Evolutionary conservation across 2,329 filamentous ascomycete genomes (phyloP), one percentile per base, ranked within the genome.

Genomic region (Xylariaceae sp.): DNA sequence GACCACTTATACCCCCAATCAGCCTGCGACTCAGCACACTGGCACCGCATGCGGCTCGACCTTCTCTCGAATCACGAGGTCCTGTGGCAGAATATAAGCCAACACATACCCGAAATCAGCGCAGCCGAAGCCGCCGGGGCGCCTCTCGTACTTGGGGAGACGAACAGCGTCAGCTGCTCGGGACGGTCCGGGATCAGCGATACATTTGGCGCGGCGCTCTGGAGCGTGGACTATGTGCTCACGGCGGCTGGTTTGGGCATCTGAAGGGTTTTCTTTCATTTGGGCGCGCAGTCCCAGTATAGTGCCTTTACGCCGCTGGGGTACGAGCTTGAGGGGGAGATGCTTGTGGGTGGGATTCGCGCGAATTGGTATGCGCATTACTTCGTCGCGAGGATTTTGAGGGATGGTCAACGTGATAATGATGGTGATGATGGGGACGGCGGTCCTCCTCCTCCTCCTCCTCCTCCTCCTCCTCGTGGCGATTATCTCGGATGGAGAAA

Each of bases 181-280:
- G 67, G 67, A 39, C 57, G 57, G 4, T 59, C 61, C 14, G 71
- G 73, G 10, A 64, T 74, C 37, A 64, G 63, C 35, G 71, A 74
- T 47, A 72, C 70, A 0, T 73, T 73, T 47, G 73, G 73, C 39
- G 71, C 72, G 6, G 73, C 67, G 16, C 67, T 76, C 6, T 76
- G 73, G 73, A 64, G 65, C 41, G 60, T 72, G 22, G 73, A 76
- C 58, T 75, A 71, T 57, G 61, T 65, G 56, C 61, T 69, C 22
- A 53, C 57, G 40, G 65, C 61, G 33, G 65, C 66, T 2, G 55
- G 60, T 21, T 47, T 67, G 27, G 64, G 64, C 16, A 56, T 69
- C 19, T 49, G 55, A 37, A 63, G 63, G 58, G 54, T 64, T 1
- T 72, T 71, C 54, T 75, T 75, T 63, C 72, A 75, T 60, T 61